Conservation (phyloP, 352 stramenopile species). For the Globisporangium irregulare region DNA sequence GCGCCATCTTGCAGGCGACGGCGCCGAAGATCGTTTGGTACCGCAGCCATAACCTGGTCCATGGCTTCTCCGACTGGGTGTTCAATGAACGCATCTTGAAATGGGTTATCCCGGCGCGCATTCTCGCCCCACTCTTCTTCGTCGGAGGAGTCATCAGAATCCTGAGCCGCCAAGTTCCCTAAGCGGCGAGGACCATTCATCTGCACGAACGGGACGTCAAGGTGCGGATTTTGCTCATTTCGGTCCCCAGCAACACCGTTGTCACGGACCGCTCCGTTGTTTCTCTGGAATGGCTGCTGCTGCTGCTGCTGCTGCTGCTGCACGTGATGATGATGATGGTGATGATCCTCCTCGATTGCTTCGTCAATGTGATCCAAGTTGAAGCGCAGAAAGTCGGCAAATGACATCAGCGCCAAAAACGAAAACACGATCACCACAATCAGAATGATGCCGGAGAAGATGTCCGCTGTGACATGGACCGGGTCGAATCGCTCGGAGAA, state of each 20-base stretch:
- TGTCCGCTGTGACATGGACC: slow-evolving; percentile 76
- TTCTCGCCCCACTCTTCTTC: slow-evolving; percentile 38
- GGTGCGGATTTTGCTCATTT: slow-evolving; percentile 27
- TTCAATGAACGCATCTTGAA: slow-evolving; percentile 41
- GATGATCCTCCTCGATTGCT: slow-evolving; percentile 36
- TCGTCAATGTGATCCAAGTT: slow-evolving; percentile 88
- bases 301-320: slow-evolving; percentile 4
- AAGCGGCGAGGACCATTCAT: slow-evolving; percentile 30
- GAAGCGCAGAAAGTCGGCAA: slow-evolving; percentile 91
- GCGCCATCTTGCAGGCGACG: slow-evolving; percentile 21
- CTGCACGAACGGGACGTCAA: slow-evolving; percentile 33
- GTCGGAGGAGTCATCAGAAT: slow-evolving; percentile 55
- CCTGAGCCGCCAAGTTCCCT: slow-evolving; percentile 35
- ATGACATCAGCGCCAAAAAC: slow-evolving; percentile 95
- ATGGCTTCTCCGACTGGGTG: slow-evolving; percentile 32
- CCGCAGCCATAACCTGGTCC: slow-evolving; percentile 15
- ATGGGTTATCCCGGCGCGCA: slow-evolving; percentile 25
- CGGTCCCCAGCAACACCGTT: slow-evolving; percentile 3
- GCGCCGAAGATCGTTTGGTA: slow-evolving; percentile 37
- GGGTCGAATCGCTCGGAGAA: slow-evolving; percentile 68
- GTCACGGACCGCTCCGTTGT: slow-evolving; percentile 3
- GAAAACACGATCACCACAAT: slow-evolving; percentile 92
- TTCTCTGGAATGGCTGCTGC: slow-evolving; percentile 12
- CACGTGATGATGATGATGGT: slow-evolving; percentile 20
- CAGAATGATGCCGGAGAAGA: slow-evolving; percentile 88